Percentiles rank a stretch among this genome's conserved stretches.
Evolutionary conservation across 2,329 filamentous ascomycete genomes (phyloP).

Genomic region (Grosmannia serpens): DNA sequence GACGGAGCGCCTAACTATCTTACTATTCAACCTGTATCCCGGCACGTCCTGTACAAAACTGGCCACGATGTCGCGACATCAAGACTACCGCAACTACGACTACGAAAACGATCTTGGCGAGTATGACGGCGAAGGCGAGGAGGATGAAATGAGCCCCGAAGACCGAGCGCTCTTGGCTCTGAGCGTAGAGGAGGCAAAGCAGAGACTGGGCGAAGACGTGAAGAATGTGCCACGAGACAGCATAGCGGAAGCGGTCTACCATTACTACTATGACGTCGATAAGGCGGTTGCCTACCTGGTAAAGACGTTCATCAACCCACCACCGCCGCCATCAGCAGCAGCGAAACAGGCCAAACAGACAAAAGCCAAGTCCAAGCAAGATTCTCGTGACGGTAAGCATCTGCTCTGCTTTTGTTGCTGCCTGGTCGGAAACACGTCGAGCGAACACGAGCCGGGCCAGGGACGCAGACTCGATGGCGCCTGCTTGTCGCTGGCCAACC

Average conservation of each 20-base stretch:
- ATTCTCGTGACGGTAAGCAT: conserved; percentile 14
- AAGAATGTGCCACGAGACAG: conserved; percentile 48
- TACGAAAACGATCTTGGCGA: conserved; percentile 41
- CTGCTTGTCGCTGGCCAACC: background rate
- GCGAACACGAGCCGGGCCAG: background rate
- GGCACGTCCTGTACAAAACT: background rate
- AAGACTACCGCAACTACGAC: conserved; percentile 34
- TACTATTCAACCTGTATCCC: background rate
- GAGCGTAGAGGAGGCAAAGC: conserved; percentile 55
- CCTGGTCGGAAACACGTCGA: background rate
- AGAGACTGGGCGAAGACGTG: conserved; percentile 48
- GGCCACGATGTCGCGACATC: conserved; percentile 32
- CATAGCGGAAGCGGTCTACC: conserved; percentile 84
- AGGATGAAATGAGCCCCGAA: conserved; percentile 34
- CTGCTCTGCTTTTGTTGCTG: background rate
- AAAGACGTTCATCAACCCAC: conserved; percentile 44
- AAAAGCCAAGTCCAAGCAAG: conserved; percentile 10
- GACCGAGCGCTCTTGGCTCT: conserved; percentile 43
- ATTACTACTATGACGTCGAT: conserved; percentile 89
- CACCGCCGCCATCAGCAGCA: conserved; percentile 24
- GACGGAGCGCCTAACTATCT: too few species aligned
- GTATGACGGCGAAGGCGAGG: conserved; percentile 35
- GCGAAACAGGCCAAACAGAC: conserved; percentile 24
- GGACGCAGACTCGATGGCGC: background rate
- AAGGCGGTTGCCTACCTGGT: conserved; percentile 75